Percentiles rank a stretch among this genome's conserved stretches.
Conservation (phyloP, 2,329 filamentous ascomycete species). For the Aureobasidium namibiae region DNA sequence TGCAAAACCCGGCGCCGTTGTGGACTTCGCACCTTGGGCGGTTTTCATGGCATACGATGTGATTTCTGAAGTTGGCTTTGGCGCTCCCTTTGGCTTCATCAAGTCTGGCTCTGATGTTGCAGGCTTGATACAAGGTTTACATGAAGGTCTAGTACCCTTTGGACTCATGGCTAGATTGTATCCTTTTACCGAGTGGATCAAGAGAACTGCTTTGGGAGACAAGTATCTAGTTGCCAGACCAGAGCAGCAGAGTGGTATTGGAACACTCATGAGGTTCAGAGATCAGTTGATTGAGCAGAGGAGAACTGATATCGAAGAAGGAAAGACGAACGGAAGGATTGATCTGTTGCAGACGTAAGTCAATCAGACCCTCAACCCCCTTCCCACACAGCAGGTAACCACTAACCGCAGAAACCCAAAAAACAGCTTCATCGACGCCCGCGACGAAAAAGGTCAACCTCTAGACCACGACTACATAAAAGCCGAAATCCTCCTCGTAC, state of each 20-base stretch:
- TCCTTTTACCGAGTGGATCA: slow-evolving; percentile 48
- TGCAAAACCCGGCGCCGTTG: slow-evolving; percentile 33
- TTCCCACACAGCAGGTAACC: not conserved
- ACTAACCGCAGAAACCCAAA: too few relatives aligned
- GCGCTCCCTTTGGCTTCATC: slow-evolving; percentile 49
- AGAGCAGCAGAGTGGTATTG: slow-evolving; percentile 47
- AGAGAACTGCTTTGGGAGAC: slow-evolving; percentile 41
- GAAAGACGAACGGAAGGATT: slow-evolving; percentile 35
- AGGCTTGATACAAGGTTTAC: slow-evolving; percentile 47
- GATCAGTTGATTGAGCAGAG: slow-evolving; percentile 45
- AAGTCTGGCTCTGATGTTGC: slow-evolving; percentile 44
- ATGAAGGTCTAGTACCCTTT: slow-evolving; percentile 44
- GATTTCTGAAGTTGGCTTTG: slow-evolving; percentile 49
- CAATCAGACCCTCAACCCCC: not conserved
- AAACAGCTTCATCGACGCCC: slow-evolving; percentile 28
- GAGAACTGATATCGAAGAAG: slow-evolving; percentile 38
- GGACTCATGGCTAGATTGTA: slow-evolving; percentile 45
- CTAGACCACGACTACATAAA: slow-evolving; percentile 45
- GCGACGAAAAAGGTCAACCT: slow-evolving; percentile 33
- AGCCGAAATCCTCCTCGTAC: slow-evolving; percentile 45
- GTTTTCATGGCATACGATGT: slow-evolving; percentile 52
- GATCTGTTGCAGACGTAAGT: slow-evolving; percentile 47
- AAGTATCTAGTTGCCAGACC: slow-evolving; percentile 47
- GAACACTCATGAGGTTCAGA: slow-evolving; percentile 49
- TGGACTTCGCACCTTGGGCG: slow-evolving; percentile 51